Conservation (phyloP, 306 rosid genomes). For the Vigna unguiculata region DNA sequence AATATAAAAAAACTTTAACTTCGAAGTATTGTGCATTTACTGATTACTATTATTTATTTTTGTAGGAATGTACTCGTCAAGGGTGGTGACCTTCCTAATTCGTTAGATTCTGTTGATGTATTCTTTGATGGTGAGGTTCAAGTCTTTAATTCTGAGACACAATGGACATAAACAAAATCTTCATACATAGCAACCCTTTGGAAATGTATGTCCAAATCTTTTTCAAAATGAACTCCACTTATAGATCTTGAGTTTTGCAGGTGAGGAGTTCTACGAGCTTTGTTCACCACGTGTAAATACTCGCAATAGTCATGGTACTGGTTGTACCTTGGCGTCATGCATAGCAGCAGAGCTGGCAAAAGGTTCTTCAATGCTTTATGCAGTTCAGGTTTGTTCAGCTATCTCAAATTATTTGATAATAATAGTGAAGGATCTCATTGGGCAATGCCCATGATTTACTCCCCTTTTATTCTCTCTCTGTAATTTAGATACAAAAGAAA, state of each 20-base stretch:
- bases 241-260: constrained; percentile 60
- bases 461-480: neutral
- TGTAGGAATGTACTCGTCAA: constrained; percentile 90
- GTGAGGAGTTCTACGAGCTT: constrained; percentile 73
- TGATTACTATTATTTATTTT: constrained; percentile 34
- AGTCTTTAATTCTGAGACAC: constrained; percentile 33
- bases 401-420: constrained; percentile 30
- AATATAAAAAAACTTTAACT: neutral
- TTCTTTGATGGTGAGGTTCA: constrained; percentile 76
- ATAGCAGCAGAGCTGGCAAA: constrained; percentile 96
- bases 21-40: constrained; percentile 26
- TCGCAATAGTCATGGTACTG: constrained; percentile 91
- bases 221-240: constrained; percentile 43
- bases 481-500: constrained; percentile 13
- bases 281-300: constrained; percentile 68
- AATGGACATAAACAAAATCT: constrained; percentile 27
- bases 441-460: constrained; percentile 11
- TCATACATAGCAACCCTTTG: neutral
- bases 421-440: constrained; percentile 29
- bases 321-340: constrained; percentile 95
- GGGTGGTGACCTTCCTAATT: constrained; percentile 95
- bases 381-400: constrained; percentile 70
- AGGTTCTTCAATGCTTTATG: constrained; percentile 79
- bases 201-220: constrained; percentile 32
- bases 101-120: constrained; percentile 81